A percentile compares a stretch with the other conserved stretches of the same genome.
Evolutionary conservation across 139 green algal genomes (phyloP).

Genomic region (Tetradesmus obliquus): DNA sequence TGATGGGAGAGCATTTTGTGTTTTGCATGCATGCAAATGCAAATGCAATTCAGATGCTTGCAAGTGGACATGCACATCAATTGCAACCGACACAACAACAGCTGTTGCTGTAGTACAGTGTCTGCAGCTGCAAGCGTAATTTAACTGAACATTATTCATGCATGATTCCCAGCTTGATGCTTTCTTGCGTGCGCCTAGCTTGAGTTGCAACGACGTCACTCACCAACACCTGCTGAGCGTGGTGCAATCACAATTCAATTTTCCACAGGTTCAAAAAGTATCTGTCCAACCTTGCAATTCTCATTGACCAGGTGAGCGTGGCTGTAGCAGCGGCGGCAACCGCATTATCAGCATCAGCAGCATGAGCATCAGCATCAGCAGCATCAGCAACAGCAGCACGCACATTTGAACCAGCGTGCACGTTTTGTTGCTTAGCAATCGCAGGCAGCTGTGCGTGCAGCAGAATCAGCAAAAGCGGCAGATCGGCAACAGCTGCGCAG

Average conservation of each 20-base stretch:
- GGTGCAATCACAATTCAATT: not conserved
- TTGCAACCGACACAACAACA: no score
- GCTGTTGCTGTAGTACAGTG: no score
- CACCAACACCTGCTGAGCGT: not conserved
- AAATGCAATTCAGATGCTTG: not conserved
- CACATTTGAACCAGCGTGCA: not conserved
- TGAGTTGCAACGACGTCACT: no score
- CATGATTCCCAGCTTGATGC: not conserved
- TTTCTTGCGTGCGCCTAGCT: no score
- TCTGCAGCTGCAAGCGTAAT: no score
- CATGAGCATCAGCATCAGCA: not conserved
- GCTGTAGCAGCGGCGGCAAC: not conserved
- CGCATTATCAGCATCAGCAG: not conserved
- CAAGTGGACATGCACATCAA: no score
- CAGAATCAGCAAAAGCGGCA: no score
- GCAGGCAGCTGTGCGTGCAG: no score
- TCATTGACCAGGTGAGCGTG: slow-evolving; percentile 29
- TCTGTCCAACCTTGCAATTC: slow-evolving; percentile 21
- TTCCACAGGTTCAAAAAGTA: slow-evolving; percentile 30
- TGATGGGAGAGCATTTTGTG: not conserved
- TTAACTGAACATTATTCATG: not conserved
- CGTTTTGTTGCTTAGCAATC: no score
- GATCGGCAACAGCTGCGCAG: no score
- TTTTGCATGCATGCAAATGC: not conserved
- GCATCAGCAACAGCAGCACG: not conserved